These are phyloP conservation scores for Vickermania ingenoplastis DNA, from an alignment of 208 protist species.

Conservation along the genomic window DNA sequence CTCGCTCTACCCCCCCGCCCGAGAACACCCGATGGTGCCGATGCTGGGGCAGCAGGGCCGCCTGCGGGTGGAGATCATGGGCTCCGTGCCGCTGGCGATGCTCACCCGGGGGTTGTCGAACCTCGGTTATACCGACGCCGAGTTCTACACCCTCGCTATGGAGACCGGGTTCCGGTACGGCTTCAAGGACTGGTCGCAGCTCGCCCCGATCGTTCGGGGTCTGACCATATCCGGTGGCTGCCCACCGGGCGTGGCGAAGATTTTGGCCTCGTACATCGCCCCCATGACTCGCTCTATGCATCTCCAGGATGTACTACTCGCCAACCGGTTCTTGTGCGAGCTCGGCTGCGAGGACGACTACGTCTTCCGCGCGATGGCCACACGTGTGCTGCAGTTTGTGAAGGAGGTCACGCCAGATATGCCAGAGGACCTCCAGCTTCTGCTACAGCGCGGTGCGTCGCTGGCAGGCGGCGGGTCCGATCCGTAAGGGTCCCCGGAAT, in stretches of 20 bases:
- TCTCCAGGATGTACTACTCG: constrained; percentile 68
- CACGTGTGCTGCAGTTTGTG: constrained; percentile 74
- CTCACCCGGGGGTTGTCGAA: constrained; percentile 54
- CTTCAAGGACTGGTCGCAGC: constrained; percentile 55
- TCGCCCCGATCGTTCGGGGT: constrained; percentile 76
- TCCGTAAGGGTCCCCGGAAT: not conserved
- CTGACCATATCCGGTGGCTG: constrained; percentile 33
- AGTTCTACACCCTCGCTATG: constrained; percentile 64
- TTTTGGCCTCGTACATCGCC: constrained; percentile 50
- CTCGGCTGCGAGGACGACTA: constrained; percentile 80
- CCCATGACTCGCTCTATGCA: constrained; percentile 66
- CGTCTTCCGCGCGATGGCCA: constrained; percentile 65
- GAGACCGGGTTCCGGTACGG: constrained; percentile 62
- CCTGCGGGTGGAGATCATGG: constrained; percentile 70
- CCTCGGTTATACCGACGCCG: constrained; percentile 61
- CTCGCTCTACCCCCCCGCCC: constrained; percentile 60
- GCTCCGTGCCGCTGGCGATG: constrained; percentile 24
- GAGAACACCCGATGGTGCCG: constrained; percentile 47
- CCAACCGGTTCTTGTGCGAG: constrained; percentile 63
- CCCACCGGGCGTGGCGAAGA: constrained; percentile 29
- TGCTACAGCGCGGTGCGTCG: constrained; percentile 69
- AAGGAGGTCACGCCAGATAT: constrained; percentile 86
- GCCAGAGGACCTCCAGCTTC: constrained; percentile 69
- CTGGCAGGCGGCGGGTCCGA: not conserved
- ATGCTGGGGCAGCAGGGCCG: constrained; percentile 60